Conservation (phyloP, 345 rosid species). For the Populus tremula region DNA sequence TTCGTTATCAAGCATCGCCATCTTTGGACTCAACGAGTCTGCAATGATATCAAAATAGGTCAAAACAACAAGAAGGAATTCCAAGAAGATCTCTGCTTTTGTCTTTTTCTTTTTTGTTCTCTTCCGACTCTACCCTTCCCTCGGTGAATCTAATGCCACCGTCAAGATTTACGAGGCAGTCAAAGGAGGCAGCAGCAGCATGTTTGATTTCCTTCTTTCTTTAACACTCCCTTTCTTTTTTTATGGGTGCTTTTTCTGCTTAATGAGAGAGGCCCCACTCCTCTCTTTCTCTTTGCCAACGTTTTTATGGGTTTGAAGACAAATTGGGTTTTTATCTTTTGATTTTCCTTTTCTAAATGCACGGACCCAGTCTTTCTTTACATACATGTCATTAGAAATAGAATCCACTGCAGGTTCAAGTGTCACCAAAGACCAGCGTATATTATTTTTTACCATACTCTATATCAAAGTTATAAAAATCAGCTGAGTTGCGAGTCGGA, state of each 20-base stretch:
- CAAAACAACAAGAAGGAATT: slow-evolving; percentile 27
- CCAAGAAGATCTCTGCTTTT: slow-evolving; percentile 34
- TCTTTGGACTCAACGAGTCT: background rate
- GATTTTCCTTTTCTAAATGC: slow-evolving; percentile 2
- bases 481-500: too few relatives aligned
- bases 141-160: background rate
- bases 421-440: background rate
- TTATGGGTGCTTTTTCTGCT: background rate
- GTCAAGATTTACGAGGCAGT: slow-evolving; percentile 46
- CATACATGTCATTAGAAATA: slow-evolving; percentile 17
- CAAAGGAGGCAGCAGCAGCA: slow-evolving; percentile 29
- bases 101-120: slow-evolving; percentile 14
- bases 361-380: background rate
- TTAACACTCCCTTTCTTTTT: slow-evolving; percentile 6
- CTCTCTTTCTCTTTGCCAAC: background rate
- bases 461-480: too few relatives aligned
- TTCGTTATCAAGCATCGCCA: background rate
- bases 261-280: slow-evolving; percentile 14
- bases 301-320: slow-evolving; percentile 14
- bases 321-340: slow-evolving; percentile 5
- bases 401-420: background rate
- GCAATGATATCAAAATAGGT: slow-evolving; percentile 8
- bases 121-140: slow-evolving; percentile 7
- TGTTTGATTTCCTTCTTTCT: slow-evolving; percentile 8
- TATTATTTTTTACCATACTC: background rate